These are phyloP conservation scores for Dillenia suffruticosa DNA, from an alignment of 164 flowering plant species.

Conservation along the genomic window DNA sequence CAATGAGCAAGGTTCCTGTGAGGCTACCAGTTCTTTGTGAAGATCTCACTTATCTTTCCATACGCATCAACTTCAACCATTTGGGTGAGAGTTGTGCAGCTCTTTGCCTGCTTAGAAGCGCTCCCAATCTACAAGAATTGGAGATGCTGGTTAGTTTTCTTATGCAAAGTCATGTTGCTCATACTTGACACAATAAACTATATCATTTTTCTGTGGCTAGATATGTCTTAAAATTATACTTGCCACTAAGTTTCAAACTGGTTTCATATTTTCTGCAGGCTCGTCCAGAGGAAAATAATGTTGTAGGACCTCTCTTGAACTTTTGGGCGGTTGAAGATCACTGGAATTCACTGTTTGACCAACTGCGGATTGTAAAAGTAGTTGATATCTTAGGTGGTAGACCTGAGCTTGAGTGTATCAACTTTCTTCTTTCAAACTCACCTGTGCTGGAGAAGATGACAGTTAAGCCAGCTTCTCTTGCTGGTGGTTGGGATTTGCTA, in stretches of 20 bases:
- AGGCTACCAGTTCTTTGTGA: conserved; percentile 29
- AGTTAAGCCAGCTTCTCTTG: conserved; percentile 27
- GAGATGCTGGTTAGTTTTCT: conserved; percentile 36
- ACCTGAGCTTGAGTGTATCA: conserved; percentile 41
- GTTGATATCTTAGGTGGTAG: conserved; percentile 24
- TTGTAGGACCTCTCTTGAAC: not conserved
- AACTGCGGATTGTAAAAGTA: conserved; percentile 32
- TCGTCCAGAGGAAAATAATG: conserved; percentile 25
- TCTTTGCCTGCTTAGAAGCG: conserved; percentile 41
- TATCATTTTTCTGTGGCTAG: not conserved
- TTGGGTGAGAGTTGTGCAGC: conserved; percentile 28
- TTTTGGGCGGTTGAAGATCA: conserved; percentile 20
- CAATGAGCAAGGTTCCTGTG: conserved; percentile 31
- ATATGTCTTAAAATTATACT: too few species aligned
- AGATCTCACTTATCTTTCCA: conserved; percentile 39
- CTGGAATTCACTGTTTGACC: conserved; percentile 20
- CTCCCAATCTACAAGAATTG: conserved; percentile 45
- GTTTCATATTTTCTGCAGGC: conserved; percentile 17
- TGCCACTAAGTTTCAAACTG: too few species aligned
- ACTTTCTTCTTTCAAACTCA: conserved; percentile 40
- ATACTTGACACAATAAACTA: not conserved
- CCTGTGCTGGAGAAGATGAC: conserved; percentile 52
- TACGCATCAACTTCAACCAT: conserved; percentile 33
- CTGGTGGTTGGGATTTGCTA: conserved; percentile 28
- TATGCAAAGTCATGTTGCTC: not conserved